Conservation (phyloP, 176 grass and related monocot species). For the Tillandsia leiboldiana region DNA sequence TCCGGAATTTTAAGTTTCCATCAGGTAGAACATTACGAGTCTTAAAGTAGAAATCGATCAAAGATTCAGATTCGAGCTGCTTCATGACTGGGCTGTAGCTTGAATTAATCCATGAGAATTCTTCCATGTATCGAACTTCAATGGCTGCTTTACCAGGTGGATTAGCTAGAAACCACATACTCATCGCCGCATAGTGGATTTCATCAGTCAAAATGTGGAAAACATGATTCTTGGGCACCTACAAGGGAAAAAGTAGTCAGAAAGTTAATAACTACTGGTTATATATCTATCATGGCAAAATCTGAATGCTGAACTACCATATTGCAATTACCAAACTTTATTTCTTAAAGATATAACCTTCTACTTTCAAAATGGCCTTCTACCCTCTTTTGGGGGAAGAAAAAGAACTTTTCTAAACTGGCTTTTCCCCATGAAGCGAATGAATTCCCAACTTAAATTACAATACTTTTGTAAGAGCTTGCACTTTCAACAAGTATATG, state of each 20-base stretch:
- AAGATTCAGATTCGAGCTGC: background rate
- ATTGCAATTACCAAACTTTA: too few species aligned
- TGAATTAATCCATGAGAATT: background rate
- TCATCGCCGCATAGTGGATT: background rate
- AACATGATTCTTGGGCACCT: background rate
- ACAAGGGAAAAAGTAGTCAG: background rate
- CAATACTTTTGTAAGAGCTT: too few species aligned
- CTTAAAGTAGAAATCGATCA: constrained; percentile 1
- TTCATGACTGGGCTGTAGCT: background rate
- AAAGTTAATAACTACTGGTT: background rate
- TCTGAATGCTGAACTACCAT: too few species aligned
- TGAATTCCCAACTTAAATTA: too few species aligned
- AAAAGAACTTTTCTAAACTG: too few species aligned
- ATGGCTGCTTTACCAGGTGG: background rate
- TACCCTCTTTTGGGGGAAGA: too few species aligned
- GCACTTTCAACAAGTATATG: too few species aligned
- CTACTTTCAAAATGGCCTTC: too few species aligned
- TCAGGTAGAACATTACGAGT: background rate
- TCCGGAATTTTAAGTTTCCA: background rate
- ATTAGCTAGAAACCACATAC: constrained; percentile 6
- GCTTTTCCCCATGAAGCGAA: too few species aligned
- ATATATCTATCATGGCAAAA: too few species aligned
- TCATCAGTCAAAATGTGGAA: constrained; percentile 1
- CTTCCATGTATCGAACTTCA: background rate
- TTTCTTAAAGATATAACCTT: too few species aligned